These are phyloP conservation scores for Glycine tomentella DNA, from an alignment of 306 rosid genomes.

Conservation along the genomic window DNA sequence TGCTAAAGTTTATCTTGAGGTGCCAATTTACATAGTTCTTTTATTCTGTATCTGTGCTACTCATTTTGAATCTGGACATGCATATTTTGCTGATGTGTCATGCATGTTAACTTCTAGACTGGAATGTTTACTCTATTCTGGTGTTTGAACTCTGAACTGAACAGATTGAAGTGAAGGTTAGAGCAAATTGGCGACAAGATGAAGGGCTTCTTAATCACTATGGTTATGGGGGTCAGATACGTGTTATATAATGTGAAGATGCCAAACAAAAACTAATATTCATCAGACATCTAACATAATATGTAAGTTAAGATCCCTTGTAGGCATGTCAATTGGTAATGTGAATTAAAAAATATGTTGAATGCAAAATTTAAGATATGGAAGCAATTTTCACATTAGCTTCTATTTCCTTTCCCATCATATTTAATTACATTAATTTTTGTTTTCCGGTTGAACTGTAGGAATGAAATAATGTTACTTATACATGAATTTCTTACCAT, in stretches of 20 bases:
- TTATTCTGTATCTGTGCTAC: neutral
- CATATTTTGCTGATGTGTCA: constrained; percentile 24
- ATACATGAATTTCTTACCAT: no score
- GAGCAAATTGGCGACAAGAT: constrained; percentile 93
- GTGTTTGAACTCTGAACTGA: constrained; percentile 58
- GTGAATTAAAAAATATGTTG: constrained; percentile 25
- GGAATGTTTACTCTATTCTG: constrained; percentile 38
- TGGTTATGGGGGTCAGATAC: constrained; percentile 89
- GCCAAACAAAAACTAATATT: neutral
- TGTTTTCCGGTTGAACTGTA: constrained; percentile 2
- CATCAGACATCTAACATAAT: constrained; percentile 5
- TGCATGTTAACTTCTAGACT: neutral
- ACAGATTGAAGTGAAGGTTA: constrained; percentile 94
- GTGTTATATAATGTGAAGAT: constrained; percentile 55
- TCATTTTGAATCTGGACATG: constrained; percentile 15
- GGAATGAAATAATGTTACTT: neutral
- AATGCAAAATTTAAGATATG: constrained; percentile 6
- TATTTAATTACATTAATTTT: constrained; percentile 2
- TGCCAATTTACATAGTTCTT: constrained; percentile 31
- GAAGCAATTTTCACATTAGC: constrained; percentile 36
- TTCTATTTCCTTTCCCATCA: constrained; percentile 25
- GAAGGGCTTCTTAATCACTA: constrained; percentile 81
- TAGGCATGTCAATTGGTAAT: constrained; percentile 33
- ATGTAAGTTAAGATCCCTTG: constrained; percentile 45
- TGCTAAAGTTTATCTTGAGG: constrained; percentile 86